These are phyloP conservation scores for Puccinia brachypodii DNA, from an alignment of 1,284 basidiomycete genomes.

Conservation along the genomic window DNA sequence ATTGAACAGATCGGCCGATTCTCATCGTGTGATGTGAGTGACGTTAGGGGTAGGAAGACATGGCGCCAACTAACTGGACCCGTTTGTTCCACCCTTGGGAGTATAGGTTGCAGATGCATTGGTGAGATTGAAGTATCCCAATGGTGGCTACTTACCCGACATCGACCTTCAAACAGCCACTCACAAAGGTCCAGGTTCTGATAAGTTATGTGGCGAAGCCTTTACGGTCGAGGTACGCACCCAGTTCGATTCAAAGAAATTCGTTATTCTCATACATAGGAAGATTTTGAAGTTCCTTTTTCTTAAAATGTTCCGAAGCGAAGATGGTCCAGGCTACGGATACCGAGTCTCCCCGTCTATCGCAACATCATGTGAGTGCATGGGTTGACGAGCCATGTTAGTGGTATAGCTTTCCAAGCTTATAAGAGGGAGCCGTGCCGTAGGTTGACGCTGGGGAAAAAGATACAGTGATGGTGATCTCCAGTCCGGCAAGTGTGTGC, in stretches of 20 bases:
- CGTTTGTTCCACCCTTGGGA: background rate
- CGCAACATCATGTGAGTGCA: slow-evolving; percentile 68
- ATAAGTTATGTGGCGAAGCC: slow-evolving; percentile 70
- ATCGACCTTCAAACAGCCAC: slow-evolving; percentile 66
- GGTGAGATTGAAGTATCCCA: slow-evolving; percentile 72
- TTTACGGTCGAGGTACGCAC: slow-evolving; percentile 72
- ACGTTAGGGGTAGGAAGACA: background rate
- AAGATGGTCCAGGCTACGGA: slow-evolving; percentile 71
- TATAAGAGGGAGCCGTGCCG: background rate
- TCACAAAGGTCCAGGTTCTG: slow-evolving; percentile 52
- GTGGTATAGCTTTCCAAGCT: slow-evolving; percentile 64
- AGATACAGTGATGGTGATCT: slow-evolving; percentile 50
- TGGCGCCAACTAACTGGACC: background rate
- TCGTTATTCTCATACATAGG: too few relatives aligned
- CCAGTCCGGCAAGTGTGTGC: slow-evolving; percentile 33
- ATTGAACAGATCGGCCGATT: slow-evolving; percentile 17
- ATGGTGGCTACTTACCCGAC: slow-evolving; percentile 81
- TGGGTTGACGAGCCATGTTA: slow-evolving; percentile 59
- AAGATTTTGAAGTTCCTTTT: background rate
- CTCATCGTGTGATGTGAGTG: slow-evolving; percentile 40
- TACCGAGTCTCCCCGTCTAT: slow-evolving; percentile 66
- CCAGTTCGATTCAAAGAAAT: background rate
- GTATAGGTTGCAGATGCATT: slow-evolving; percentile 81
- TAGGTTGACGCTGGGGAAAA: slow-evolving; percentile 69
- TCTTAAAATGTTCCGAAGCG: background rate